Conservation (phyloP, 2,329 filamentous ascomycete genomes). For the Cladosporium phlei region DNA sequence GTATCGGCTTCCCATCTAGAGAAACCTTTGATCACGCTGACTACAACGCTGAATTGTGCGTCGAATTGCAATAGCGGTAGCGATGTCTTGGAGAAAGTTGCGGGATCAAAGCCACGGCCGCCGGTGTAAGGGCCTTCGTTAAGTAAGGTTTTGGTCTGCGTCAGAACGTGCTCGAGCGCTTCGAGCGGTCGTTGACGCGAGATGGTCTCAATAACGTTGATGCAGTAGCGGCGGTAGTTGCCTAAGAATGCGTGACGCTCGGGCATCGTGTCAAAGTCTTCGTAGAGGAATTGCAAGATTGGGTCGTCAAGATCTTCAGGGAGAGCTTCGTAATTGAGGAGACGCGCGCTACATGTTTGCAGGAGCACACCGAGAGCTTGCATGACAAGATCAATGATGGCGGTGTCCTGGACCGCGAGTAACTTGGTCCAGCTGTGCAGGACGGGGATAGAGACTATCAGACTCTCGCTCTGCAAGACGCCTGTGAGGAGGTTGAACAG, state of each 20-base stretch:
- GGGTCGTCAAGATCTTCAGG: constrained; percentile 77
- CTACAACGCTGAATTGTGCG: constrained; percentile 82
- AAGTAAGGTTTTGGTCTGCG: constrained; percentile 68
- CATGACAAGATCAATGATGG: constrained; percentile 57
- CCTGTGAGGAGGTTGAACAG: constrained; percentile 76
- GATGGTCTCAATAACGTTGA: constrained; percentile 79
- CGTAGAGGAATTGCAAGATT: constrained; percentile 74
- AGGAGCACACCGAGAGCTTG: constrained; percentile 69
- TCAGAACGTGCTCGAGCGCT: constrained; percentile 82
- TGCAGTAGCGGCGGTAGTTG: constrained; percentile 89
- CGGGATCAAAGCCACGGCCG: constrained; percentile 57
- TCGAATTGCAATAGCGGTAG: constrained; percentile 74
- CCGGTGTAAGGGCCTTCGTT: constrained; percentile 67
- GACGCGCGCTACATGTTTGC: constrained; percentile 74
- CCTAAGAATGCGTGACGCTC: constrained; percentile 93
- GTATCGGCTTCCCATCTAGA: constrained; percentile 64
- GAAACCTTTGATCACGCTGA: constrained; percentile 83
- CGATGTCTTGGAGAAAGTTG: constrained; percentile 58
- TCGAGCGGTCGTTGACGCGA: constrained; percentile 77
- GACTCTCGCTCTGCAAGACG: constrained; percentile 77
- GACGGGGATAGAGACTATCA: constrained; percentile 89
- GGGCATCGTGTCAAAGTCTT: constrained; percentile 91
- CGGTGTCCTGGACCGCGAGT: constrained; percentile 66
- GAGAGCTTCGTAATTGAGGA: constrained; percentile 82
- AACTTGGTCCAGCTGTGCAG: constrained; percentile 86